Percentiles rank a stretch among this genome's conserved stretches.
phyloP scores from a whole-genome alignment of 345 rosid species.

The Alliaria petiolata region DNA sequence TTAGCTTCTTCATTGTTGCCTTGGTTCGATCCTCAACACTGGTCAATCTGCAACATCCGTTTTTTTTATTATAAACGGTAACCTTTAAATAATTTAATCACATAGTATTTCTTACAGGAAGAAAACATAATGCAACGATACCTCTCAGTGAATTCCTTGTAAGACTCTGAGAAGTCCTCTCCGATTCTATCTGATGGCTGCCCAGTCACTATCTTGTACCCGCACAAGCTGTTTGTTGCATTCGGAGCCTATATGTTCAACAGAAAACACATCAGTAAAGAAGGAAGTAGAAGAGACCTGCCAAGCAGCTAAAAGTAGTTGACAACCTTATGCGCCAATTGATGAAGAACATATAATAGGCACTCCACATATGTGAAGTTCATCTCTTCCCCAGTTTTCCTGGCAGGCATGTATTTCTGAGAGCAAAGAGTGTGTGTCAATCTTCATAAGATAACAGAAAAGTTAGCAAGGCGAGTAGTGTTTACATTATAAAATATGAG shows the following conservation, averaged over 20 bases:
- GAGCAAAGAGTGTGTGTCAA: constrained; percentile 4
- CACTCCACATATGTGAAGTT: constrained; percentile 90
- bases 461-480: not conserved
- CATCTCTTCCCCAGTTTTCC: constrained; percentile 80
- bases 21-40: constrained; percentile 81
- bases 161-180: constrained; percentile 79
- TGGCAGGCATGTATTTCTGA: constrained; percentile 87
- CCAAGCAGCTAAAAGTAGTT: not conserved
- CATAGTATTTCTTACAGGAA: not conserved
- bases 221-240: constrained; percentile 90
- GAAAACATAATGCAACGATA: constrained; percentile 7
- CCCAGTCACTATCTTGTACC: constrained; percentile 93
- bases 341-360: constrained; percentile 73
- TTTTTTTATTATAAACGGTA: not conserved
- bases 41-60: constrained; percentile 51
- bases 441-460: not conserved
- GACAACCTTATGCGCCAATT: constrained; percentile 76
- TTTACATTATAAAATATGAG: not conserved
- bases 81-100: not conserved
- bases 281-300: not conserved
- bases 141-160: constrained; percentile 88
- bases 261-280: constrained; percentile 25
- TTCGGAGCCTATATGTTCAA: constrained; percentile 70
- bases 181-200: constrained; percentile 98
- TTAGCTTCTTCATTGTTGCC: constrained; percentile 80